These are phyloP conservation scores for Penicillium sp. DNA, from an alignment of 2,329 filamentous ascomycete species.

Conservation along the genomic window DNA sequence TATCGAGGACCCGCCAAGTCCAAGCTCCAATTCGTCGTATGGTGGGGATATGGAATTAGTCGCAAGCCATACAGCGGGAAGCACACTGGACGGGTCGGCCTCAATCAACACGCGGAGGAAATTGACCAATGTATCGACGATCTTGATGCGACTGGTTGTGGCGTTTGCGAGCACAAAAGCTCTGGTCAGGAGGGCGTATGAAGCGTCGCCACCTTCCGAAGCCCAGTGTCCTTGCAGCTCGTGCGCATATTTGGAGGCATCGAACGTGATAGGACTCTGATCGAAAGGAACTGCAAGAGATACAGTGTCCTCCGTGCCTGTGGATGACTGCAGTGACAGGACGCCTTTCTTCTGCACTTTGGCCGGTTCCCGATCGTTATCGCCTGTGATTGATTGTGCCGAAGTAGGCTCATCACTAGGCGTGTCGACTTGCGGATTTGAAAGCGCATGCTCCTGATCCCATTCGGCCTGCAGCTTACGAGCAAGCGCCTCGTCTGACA, in stretches of 20 bases:
- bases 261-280: conserved; percentile 69
- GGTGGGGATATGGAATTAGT: conserved; percentile 92
- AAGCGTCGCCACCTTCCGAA: conserved; percentile 62
- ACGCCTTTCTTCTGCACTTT: conserved; percentile 36
- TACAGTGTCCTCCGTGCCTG: conserved; percentile 64
- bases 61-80: conserved; percentile 84
- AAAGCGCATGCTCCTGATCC: conserved; percentile 54
- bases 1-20: conserved; percentile 80
- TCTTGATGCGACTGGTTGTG: conserved; percentile 90
- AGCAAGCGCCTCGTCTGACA: conserved; percentile 78
- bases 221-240: conserved; percentile 66
- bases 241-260: conserved; percentile 62
- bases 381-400: too few species aligned
- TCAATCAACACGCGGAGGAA: conserved; percentile 79
- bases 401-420: too few species aligned
- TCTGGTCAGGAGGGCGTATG: conserved; percentile 76
- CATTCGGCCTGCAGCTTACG: conserved; percentile 80
- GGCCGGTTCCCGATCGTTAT: too few species aligned
- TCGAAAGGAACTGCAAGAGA: conserved; percentile 75
- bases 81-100: conserved; percentile 69
- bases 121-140: conserved; percentile 93
- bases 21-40: conserved; percentile 82
- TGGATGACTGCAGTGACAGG: conserved; percentile 68
- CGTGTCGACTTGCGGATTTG: conserved; percentile 5
- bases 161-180: conserved; percentile 86